Evolutionary conservation across 345 rosid genomes (phyloP).

Genomic region (Odontarrhena argentea): DNA sequence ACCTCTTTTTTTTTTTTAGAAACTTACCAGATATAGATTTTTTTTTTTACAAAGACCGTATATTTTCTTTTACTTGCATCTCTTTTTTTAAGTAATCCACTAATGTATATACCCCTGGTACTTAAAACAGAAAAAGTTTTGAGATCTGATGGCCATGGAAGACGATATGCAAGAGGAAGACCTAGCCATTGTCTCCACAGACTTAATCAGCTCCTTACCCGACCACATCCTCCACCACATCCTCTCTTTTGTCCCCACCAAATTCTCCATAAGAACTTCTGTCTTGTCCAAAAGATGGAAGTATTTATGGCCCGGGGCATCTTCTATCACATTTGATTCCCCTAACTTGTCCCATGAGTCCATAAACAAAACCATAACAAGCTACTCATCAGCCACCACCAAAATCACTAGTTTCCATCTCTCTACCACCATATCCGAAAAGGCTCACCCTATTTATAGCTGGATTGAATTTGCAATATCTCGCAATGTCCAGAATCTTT

Average conservation of each 20-base stretch:
- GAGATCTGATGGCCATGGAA: neutral
- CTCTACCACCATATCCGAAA: too few species aligned
- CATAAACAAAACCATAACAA: too few species aligned
- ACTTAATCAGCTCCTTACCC: constrained; percentile 12
- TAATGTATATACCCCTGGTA: too few species aligned
- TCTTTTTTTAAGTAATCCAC: too few species aligned
- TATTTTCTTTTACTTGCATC: too few species aligned
- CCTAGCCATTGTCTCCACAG: neutral
- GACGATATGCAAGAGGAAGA: neutral
- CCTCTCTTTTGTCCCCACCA: constrained; percentile 7
- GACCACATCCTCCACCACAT: constrained; percentile 23
- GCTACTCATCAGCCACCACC: too few species aligned
- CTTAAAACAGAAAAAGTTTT: too few species aligned
- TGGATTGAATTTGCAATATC: neutral
- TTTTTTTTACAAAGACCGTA: too few species aligned
- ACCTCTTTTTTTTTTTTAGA: too few species aligned
- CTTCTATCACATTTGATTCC: neutral
- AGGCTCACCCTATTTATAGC: too few species aligned
- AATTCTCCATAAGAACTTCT: neutral
- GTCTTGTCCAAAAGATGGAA: constrained; percentile 18
- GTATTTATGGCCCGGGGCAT: neutral
- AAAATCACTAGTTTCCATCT: too few species aligned
- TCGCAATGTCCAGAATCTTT: neutral
- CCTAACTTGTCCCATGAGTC: neutral
- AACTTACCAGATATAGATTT: too few species aligned